A percentile compares a stretch with the other conserved stretches of the same genome.
Evolutionary conservation across 1,284 basidiomycete species (phyloP).

Genomic region (Fistulinella staudtii): DNA sequence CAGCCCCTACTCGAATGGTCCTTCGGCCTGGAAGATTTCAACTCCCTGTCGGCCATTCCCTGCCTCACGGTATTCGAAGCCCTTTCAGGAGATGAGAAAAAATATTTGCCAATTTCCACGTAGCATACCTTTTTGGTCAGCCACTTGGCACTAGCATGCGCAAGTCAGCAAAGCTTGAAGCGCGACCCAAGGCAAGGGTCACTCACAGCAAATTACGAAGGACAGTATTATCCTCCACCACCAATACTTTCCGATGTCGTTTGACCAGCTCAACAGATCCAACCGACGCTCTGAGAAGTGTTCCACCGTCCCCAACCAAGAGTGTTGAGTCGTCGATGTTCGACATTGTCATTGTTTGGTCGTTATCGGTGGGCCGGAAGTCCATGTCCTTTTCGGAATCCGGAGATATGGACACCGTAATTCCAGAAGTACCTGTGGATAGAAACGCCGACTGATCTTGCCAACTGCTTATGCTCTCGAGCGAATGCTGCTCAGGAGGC

Average conservation of each 20-base stretch:
- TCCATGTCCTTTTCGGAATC: conserved; percentile 23
- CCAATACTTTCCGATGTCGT: conserved; percentile 57
- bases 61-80: conserved; percentile 76
- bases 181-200: conserved; percentile 4
- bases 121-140: conserved; percentile 67
- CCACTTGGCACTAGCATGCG: conserved; percentile 66
- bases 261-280: conserved; percentile 40
- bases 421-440: conserved; percentile 9
- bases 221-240: conserved; percentile 83
- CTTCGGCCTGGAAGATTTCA: conserved; percentile 63
- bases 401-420: conserved; percentile 18
- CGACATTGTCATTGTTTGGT: conserved; percentile 7
- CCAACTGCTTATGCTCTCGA: conserved; percentile 27
- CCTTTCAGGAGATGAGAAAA: conserved; percentile 39
- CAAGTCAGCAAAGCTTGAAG: conserved; percentile 2
- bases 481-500: conserved; percentile 20
- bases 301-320: conserved; percentile 54
- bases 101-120: conserved; percentile 2
- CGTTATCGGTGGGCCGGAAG: conserved; percentile 14
- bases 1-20: conserved; percentile 69
- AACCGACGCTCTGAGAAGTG: conserved; percentile 58
- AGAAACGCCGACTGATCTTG: conserved; percentile 15
- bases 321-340: conserved; percentile 41
- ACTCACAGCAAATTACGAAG: conserved; percentile 67
- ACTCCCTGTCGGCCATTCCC: conserved; percentile 85